Percentiles rank a stretch among this genome's conserved stretches.
phyloP scores from a whole-genome alignment of 2,329 filamentous ascomycete species.

The Pseudogymnoascus sp. region DNA sequence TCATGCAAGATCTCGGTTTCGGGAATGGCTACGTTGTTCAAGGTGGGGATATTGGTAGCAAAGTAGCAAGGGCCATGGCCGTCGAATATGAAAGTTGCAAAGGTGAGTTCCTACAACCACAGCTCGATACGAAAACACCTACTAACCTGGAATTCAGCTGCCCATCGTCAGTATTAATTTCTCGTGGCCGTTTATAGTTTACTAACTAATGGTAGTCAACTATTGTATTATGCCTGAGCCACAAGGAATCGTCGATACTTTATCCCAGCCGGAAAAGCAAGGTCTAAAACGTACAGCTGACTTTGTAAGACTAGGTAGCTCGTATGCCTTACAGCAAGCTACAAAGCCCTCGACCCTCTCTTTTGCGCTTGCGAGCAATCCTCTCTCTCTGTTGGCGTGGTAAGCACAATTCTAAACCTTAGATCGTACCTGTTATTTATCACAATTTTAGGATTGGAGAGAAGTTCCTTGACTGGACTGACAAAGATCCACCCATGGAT shows the following conservation, averaged over 20 bases:
- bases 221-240: not conserved
- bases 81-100: conserved; percentile 37
- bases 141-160: conserved; percentile 27
- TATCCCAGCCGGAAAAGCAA: conserved; percentile 28
- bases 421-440: not conserved
- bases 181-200: not conserved
- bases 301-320: conserved; percentile 36
- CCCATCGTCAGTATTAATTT: conserved; percentile 21
- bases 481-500: too few relatives aligned
- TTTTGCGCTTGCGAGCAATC: conserved; percentile 58
- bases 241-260: conserved; percentile 3
- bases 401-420: conserved; percentile 9
- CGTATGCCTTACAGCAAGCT: conserved; percentile 45
- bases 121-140: conserved; percentile 26
- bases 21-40: conserved; percentile 15
- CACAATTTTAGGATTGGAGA: not conserved
- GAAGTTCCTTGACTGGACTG: too few relatives aligned
- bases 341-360: conserved; percentile 60
- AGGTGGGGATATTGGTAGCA: conserved; percentile 34
- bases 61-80: conserved; percentile 36
- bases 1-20: conserved; percentile 14
- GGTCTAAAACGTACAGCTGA: conserved; percentile 31
- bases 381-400: conserved; percentile 63
- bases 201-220: conserved; percentile 11
- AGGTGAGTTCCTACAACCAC: not conserved